Evolutionary conservation across 495 filamentous ascomycete species (phyloP), one percentile per base, ranked within the genome.

Genomic region (Hyaloscypha hepaticicola): DNA sequence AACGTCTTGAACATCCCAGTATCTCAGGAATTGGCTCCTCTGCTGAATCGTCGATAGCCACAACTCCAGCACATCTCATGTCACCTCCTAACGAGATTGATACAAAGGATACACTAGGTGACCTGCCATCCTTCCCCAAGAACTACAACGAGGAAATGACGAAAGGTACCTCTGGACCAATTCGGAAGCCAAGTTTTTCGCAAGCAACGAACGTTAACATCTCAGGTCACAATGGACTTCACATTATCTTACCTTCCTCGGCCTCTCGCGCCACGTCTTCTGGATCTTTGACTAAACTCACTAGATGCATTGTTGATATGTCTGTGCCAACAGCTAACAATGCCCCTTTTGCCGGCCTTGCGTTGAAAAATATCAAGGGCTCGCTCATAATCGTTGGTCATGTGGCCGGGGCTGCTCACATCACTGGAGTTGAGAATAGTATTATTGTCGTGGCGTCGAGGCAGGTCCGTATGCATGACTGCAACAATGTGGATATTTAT

Each of bases 381-480:
- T 89, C 86, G 48, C 76, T 97, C 5, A 75, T 98, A 26, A 76
- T 96, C 24, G 90, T 90, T 50, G 92, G 92, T 2, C 83, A 85
- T 27, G 87, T 96, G 25, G 79, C 83, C 59, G 93, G 96, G 0
- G 84, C 96, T 2, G 85, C 86, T 5, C 93, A 97, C 70, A 80
- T 97, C 26, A 98, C 94, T 0, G 80, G 77, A 1, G 76, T 97
- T n/a, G 72, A 82, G 57, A 80, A 90, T 64, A 89, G 88, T 69
- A 85, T 90, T 31, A 73, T 99, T 22, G 85, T 96, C 11, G 84
- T 96, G 1, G 79, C 84, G 4, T 89, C 89, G 55, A 82, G 89
- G 19, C 96, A 99, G 72, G 88, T 97, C 69, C 84, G 96, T 21
- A 92, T 99, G 80, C 96, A 99, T 68, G 86, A 93, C 60, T 95